Conservation (phyloP, 331 rosid genomes). For the Pyrus hybrid region DNA sequence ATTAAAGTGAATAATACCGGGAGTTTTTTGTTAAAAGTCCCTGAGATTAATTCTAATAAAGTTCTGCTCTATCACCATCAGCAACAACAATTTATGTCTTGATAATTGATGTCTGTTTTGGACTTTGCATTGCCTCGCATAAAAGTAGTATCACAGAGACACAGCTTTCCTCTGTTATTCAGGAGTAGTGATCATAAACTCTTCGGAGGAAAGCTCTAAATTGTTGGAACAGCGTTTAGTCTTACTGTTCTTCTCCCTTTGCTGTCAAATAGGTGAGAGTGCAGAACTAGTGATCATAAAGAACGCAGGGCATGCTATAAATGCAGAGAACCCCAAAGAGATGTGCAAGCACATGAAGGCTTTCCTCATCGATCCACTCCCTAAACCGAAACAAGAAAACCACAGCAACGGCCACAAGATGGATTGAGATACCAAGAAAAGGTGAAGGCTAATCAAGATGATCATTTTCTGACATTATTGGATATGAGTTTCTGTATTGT, state of each 20-base stretch:
- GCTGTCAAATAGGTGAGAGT: conserved; percentile 38
- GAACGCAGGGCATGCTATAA: conserved; percentile 51
- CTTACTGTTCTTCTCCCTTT: background rate
- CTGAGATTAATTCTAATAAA: no score
- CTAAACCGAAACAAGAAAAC: conserved; percentile 3
- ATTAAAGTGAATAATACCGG: no score
- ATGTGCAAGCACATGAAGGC: conserved; percentile 30
- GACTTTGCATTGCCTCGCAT: background rate
- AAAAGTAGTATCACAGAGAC: background rate
- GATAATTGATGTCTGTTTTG: background rate
- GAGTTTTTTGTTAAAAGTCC: no score
- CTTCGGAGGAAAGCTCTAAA: no score
- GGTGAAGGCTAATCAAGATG: background rate
- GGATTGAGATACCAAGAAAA: conserved; percentile 15
- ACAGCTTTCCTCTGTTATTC: background rate
- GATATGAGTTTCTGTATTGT: background rate
- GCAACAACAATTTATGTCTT: background rate
- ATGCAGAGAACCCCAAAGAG: conserved; percentile 43
- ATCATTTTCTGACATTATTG: background rate
- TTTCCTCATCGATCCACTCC: conserved; percentile 28
- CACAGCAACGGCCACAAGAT: conserved; percentile 28
- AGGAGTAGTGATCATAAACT: background rate
- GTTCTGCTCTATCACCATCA: background rate
- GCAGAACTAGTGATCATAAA: conserved; percentile 31
- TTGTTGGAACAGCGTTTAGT: background rate